Evolutionary conservation across 1,139 yeast species (phyloP), one percentile per base, ranked within the genome.

Genomic region (Eremothecium sinecaudum): DNA sequence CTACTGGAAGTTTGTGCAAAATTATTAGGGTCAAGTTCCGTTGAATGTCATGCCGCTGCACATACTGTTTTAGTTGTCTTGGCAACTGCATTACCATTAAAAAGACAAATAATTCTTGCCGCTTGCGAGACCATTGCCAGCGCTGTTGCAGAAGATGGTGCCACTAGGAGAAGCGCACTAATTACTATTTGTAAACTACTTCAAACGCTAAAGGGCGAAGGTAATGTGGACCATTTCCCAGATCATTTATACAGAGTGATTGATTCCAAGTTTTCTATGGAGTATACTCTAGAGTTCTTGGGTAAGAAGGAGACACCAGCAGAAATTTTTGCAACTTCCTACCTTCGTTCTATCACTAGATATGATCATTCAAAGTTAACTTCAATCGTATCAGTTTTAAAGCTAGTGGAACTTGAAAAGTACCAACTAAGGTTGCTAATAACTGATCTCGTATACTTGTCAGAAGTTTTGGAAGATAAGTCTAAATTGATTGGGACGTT

Each of bases 11-110:
- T 68, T 30, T 60, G 74, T 44, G 76, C 87, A 44, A 51, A 65
- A 34, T 58, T 79, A 36, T 58, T 78, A 38, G 63, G 66, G 9
- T 61, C 74, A 2, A 48, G 64, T 31, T 67, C 69, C 20, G 63
- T 71, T 24, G 94, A 84, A 50, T 69, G 79, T 33, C 92, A 79
- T 53, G 69, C 83, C 43, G 79, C 95, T 19, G 84, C 90, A 3
- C 90, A 81, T 54, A 81, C 94, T 36, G 65, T 86, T 10, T 56
- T 87, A 22, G 73, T 92, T 0, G 95, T 90, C 2, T 64, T 87
- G 34, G 71, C 80, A 3, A 69, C 92, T 2, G 76, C 90, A 33
- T 68, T 78, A 29, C 79, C 84, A 6, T 66, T 90, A 36, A 69
- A 79, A 6, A 61, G 66, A 34, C 75, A 72, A 6, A 71, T 87